Evolutionary conservation across 139 green algal species (phyloP).

Genomic region (Chlorella sp.): DNA sequence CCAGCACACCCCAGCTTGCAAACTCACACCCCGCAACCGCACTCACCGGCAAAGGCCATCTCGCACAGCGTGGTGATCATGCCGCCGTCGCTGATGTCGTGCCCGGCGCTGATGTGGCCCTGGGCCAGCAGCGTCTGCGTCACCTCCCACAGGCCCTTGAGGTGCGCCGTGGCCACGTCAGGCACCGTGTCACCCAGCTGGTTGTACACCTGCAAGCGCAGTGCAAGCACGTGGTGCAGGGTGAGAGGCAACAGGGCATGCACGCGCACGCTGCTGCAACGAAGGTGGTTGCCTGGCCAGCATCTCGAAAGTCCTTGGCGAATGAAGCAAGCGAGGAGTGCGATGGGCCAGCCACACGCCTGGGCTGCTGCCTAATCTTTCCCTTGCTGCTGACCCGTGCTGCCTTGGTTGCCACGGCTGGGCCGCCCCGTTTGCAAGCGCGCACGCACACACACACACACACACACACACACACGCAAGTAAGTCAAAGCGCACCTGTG

Average conservation of each 20-base stretch:
- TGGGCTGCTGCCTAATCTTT: too few relatives aligned
- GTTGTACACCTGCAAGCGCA: slow-evolving; percentile 21
- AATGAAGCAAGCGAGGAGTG: background rate
- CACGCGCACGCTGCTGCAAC: background rate
- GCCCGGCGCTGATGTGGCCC: slow-evolving; percentile 72
- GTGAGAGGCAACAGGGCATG: background rate
- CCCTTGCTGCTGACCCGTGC: too few relatives aligned
- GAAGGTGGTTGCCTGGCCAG: background rate
- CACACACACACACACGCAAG: too few relatives aligned
- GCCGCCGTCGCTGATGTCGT: slow-evolving; percentile 95
- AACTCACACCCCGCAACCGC: background rate
- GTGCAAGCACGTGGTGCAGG: background rate
- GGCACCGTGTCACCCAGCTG: slow-evolving; percentile 78
- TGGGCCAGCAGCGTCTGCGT: slow-evolving; percentile 73
- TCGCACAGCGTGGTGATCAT: slow-evolving; percentile 80
- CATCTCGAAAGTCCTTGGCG: too few relatives aligned
- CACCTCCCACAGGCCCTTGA: slow-evolving; percentile 75
- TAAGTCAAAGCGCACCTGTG: too few relatives aligned
- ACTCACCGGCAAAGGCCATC: slow-evolving; percentile 88
- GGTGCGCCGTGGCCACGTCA: slow-evolving; percentile 63
- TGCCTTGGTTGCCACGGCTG: too few relatives aligned
- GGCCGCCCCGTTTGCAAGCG: too few relatives aligned
- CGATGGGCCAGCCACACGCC: too few relatives aligned
- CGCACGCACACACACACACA: too few relatives aligned
- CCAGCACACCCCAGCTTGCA: background rate